Conservation (phyloP, 75 land plant genomes). For the Selaginella tamariscina region DNA sequence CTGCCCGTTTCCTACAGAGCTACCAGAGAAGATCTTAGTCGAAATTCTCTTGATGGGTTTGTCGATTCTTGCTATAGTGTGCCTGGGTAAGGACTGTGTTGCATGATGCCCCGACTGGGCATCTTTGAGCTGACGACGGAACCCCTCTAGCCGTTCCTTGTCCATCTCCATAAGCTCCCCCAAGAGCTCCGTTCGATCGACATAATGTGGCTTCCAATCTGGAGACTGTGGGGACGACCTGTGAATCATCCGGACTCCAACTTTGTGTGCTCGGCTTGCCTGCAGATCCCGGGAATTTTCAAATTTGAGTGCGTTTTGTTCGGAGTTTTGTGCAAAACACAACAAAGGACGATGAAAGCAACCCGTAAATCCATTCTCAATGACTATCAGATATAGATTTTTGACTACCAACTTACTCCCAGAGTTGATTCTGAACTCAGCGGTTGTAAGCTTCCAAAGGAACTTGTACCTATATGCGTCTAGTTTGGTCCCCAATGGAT, state of each 20-base stretch:
- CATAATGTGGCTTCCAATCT: neutral
- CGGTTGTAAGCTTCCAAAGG: neutral
- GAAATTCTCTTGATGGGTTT: neutral
- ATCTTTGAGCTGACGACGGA: neutral
- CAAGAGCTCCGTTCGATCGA: neutral
- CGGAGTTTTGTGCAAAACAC: too few species aligned
- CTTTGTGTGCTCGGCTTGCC: neutral
- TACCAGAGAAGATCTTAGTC: conserved; percentile 24
- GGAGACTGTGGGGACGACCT: neutral
- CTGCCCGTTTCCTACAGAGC: conserved; percentile 49
- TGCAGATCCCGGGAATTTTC: neutral
- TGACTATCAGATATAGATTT: neutral
- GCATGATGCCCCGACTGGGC: neutral
- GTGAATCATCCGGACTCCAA: neutral
- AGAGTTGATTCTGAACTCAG: neutral
- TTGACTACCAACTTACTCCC: too few species aligned
- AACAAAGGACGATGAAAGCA: neutral
- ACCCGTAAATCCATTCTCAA: neutral
- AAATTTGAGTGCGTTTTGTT: too few species aligned
- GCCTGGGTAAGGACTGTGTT: neutral
- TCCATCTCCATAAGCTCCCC: neutral
- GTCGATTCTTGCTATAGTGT: neutral
- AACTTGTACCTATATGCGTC: neutral
- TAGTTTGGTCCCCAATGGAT: neutral
- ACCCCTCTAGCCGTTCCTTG: neutral